Base-by-base conservation (phyloP, 2,329 filamentous ascomycete genomes). In the Elsinoe arachidis region DNA sequence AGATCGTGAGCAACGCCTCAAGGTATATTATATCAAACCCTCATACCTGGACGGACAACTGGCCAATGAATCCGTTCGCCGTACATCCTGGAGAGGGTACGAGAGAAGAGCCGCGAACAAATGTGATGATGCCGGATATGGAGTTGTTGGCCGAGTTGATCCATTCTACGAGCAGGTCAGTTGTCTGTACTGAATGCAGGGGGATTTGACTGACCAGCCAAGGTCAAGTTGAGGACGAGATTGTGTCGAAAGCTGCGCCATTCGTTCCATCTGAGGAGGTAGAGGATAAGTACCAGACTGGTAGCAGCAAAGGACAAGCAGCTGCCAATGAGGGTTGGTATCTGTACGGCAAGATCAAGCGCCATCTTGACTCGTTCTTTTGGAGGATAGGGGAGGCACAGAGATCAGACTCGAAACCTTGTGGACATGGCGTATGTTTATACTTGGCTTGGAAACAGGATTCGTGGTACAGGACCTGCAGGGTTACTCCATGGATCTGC, bases 21-120 rank as follows among this genome's bases (percentile, higher is more conserved):
- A 56, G 9, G 49, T 41, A 46, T 26, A 26, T 17, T 38, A n/a
- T 37, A 34, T 21, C n/a, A 14, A 55, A 72, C 38, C 12, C 11
- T 6, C 41, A 26, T 46, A 46, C 71, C 62, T 77, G 74, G 11
- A 76, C 75, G 2, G 72, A 75, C 46, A 76, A 66, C 56, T 78
- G 76, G 21, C 73, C 73, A 37, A 76, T 60, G 64, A 72, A 75
- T 35, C 74, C 76, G 61, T 77, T 78, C 15, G 71, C 57, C 7
- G 66, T 67, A 60, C 75, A 78, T 2, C 68, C 69, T 0, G 63
- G 12, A 11, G 71, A 69, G 7, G 66, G 58, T 5, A 57, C 41
- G 14, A 73, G 61, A 11, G 67, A 30, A 41, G 59, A 61, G 0
- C 60, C 60, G 30, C 68, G 63, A 3, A 60, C 60, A 3, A 74